Percentiles rank a stretch among this genome's conserved stretches.
Evolutionary conservation across 164 flowering plant genomes (phyloP).

Genomic region (Cinnamomum chago): DNA sequence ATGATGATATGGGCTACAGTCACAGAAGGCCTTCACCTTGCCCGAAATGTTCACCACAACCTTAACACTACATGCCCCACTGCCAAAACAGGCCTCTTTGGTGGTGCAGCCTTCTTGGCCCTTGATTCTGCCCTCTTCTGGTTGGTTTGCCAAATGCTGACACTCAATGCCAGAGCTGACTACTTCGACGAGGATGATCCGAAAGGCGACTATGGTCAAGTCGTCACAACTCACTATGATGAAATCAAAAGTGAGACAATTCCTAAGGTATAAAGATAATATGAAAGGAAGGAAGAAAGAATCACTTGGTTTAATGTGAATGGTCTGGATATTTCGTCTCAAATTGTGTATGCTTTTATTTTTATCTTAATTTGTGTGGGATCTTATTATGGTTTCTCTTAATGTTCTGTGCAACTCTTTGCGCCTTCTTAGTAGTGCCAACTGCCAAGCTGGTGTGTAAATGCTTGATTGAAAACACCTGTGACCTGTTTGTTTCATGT

Average conservation of each 20-base stretch:
- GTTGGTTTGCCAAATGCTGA: constrained; percentile 43
- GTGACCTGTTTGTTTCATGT: too few relatives aligned
- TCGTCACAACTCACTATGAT: constrained; percentile 19
- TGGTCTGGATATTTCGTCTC: too few relatives aligned
- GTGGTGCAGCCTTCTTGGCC: constrained; percentile 44
- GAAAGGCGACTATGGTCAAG: constrained; percentile 40
- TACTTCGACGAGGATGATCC: constrained; percentile 30
- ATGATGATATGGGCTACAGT: constrained; percentile 81
- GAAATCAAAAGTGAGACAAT: neutral
- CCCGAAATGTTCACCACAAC: constrained; percentile 31
- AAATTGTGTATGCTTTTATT: too few relatives aligned
- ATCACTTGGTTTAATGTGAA: too few relatives aligned
- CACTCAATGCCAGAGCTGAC: constrained; percentile 37
- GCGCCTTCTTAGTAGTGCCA: too few relatives aligned
- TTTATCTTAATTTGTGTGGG: too few relatives aligned
- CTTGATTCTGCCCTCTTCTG: constrained; percentile 42
- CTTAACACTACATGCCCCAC: constrained; percentile 28
- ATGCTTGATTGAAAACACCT: too few relatives aligned
- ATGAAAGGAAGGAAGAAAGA: too few relatives aligned
- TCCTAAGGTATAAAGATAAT: neutral
- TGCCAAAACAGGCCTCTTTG: constrained; percentile 44
- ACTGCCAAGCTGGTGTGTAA: too few relatives aligned
- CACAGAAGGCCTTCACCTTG: constrained; percentile 52
- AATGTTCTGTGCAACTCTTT: too few relatives aligned
- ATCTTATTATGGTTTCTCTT: too few relatives aligned